Base-by-base conservation (phyloP, 2,329 filamentous ascomycete genomes). In the Cytospora chrysosperma region DNA sequence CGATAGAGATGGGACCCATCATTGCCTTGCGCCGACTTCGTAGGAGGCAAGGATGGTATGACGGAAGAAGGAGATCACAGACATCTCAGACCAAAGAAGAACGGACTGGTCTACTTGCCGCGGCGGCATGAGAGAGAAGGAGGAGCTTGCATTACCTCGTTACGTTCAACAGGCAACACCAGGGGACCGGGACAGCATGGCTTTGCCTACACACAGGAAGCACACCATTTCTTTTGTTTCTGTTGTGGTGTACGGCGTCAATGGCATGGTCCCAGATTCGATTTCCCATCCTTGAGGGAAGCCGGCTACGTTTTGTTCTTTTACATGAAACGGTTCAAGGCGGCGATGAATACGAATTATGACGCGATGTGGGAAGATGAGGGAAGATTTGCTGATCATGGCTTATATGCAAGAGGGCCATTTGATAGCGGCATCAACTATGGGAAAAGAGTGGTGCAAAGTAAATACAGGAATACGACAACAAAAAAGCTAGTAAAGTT, bases 21-120 rank as follows among this genome's bases (percentile, higher is more conserved):
- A 54, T 47, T n/a, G 59, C 32, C 5, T 30, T 52, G 12, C 59
- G 43, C 17, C 52, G 53, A 27, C 28, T 61, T 10, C 59, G 59
- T 4, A 50, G 59, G 59, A 61, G 59, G 28, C 37, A 61, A 32
- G 59, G 59, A n/a, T 61, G 59, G 59, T 49, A 32, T 5, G 53
- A 61, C 15, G 30, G 49, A 13, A 50, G 59, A 19, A 51, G 40
- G 30, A 56, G 19, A 26, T 43, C 34, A 28, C 47, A 61, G 12
- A 32, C 56, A n/a, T 40, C 37, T 21, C 59, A 56, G 21, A 40
- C 28, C 5, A 30, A 37, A 13, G 59, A 61, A 19, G 59, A 61
- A 53, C 37, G 43, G 19, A 19, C 37, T 3, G 59, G 59, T 15
- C 43, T 61, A 4, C 24, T 61, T 30, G 28, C 59, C 26, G 59